Evolutionary conservation across 176 grass and related monocot genomes (phyloP).

Genomic region (Triticum dicoccoides): DNA sequence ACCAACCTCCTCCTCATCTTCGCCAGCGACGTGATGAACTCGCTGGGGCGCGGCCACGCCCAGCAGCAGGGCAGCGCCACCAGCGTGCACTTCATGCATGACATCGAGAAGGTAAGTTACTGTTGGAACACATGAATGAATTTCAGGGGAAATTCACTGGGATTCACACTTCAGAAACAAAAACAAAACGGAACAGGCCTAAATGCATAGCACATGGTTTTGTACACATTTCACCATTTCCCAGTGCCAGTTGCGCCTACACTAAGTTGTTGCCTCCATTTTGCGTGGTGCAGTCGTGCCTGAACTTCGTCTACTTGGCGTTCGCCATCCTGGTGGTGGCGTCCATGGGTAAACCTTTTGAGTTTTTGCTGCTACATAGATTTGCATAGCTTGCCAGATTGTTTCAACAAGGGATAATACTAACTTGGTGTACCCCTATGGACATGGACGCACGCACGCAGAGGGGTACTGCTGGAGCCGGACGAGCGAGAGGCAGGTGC

Average conservation of each 20-base stretch:
- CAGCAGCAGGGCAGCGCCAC: not conserved
- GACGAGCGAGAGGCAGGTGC: conserved; percentile 98
- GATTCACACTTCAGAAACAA: not conserved
- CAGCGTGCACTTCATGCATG: conserved; percentile 67
- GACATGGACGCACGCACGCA: conserved; percentile 1
- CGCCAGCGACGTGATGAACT: conserved; percentile 94
- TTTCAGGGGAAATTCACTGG: not conserved
- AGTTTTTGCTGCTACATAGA: not conserved
- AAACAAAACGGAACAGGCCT: not conserved
- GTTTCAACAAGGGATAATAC: not conserved
- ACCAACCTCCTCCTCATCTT: conserved; percentile 92
- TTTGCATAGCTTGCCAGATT: not conserved
- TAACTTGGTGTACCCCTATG: not conserved
- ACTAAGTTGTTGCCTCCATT: not conserved
- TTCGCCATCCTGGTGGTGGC: conserved; percentile 81
- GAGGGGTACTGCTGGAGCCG: conserved; percentile 98
- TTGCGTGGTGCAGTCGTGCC: conserved; percentile 56
- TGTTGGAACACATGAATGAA: not conserved
- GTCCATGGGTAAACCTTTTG: conserved; percentile 69
- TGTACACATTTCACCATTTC: not conserved
- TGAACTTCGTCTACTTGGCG: conserved; percentile 89
- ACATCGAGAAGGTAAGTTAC: conserved; percentile 73
- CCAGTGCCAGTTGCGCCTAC: not conserved
- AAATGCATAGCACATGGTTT: not conserved
- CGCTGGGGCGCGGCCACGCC: conserved; percentile 54